Evolutionary conservation across 805 yeast species (phyloP).

Genomic region (Starmerella gropengiesseri): DNA sequence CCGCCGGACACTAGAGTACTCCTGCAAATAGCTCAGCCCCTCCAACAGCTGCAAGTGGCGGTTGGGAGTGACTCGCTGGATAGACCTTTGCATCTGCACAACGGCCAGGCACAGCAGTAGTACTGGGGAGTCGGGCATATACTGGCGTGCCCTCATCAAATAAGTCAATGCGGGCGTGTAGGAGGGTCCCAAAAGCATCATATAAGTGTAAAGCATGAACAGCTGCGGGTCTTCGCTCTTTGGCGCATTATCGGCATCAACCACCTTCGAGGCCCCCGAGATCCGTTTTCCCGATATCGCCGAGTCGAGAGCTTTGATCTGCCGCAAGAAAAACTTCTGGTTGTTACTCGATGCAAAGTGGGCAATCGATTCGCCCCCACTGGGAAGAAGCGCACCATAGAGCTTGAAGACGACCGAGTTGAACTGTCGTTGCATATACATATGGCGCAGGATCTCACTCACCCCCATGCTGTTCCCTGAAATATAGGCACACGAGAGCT

Average conservation of each 20-base stretch:
- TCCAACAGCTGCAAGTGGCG: slow-evolving; percentile 82
- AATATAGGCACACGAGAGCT: slow-evolving; percentile 45
- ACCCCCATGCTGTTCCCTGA: slow-evolving; percentile 45
- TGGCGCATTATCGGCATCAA: slow-evolving; percentile 17
- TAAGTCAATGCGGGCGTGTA: slow-evolving; percentile 76
- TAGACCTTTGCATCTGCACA: slow-evolving; percentile 76
- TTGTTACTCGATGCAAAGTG: slow-evolving; percentile 66
- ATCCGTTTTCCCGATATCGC: slow-evolving; percentile 41
- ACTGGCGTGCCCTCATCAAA: slow-evolving; percentile 55
- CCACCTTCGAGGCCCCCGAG: slow-evolving; percentile 69
- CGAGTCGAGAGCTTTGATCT: slow-evolving; percentile 79
- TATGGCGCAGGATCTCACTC: slow-evolving; percentile 47
- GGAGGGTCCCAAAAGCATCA: slow-evolving; percentile 70
- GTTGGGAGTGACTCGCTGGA: slow-evolving; percentile 78
- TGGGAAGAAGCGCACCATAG: slow-evolving; percentile 54
- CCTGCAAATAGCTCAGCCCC: slow-evolving; percentile 67
- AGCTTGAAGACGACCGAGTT: slow-evolving; percentile 55
- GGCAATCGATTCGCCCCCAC: slow-evolving; percentile 49
- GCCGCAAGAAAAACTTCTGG: slow-evolving; percentile 83
- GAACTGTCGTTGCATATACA: slow-evolving; percentile 64
- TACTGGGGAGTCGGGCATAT: slow-evolving; percentile 66
- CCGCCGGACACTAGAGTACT: slow-evolving; percentile 48
- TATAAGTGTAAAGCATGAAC: slow-evolving; percentile 65
- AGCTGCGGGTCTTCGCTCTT: slow-evolving; percentile 46
- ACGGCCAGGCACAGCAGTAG: slow-evolving; percentile 64